These are phyloP conservation scores for Cutaneotrichosporon arboriforme DNA, from an alignment of 1,284 basidiomycete species.

Conservation along the genomic window DNA sequence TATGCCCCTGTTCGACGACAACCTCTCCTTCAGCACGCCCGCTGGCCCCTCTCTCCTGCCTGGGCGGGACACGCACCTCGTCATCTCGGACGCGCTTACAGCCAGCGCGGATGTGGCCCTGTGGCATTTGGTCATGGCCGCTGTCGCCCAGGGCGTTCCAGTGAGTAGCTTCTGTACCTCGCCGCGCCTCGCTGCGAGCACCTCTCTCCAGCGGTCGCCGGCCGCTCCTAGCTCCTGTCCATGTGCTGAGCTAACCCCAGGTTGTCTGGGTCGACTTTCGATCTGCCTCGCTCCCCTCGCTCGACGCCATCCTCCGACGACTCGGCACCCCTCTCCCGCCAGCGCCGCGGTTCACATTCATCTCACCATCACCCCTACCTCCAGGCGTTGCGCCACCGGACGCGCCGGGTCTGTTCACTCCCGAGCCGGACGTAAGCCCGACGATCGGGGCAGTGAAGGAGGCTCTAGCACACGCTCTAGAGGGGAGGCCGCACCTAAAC, in stretches of 20 bases:
- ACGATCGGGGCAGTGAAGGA: slow-evolving; percentile 22
- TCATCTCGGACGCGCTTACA: slow-evolving; percentile 43
- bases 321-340: slow-evolving; percentile 7
- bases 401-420: slow-evolving; percentile 23
- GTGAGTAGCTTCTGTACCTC: slow-evolving; percentile 11
- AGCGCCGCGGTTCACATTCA: slow-evolving; percentile 20
- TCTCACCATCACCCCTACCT: slow-evolving; percentile 29
- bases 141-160: slow-evolving; percentile 18
- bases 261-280: slow-evolving; percentile 42
- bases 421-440: slow-evolving; percentile 19
- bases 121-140: slow-evolving; percentile 36
- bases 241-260: slow-evolving; percentile 8
- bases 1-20: slow-evolving; percentile 1
- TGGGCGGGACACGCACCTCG: slow-evolving; percentile 29
- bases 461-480: neutral
- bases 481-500: too few relatives aligned
- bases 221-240: too few relatives aligned
- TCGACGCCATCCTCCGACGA: slow-evolving; percentile 19
- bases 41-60: slow-evolving; percentile 26
- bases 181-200: neutral
- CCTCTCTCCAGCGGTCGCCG: too few relatives aligned
- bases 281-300: slow-evolving; percentile 28
- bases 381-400: neutral
- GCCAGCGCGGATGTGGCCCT: slow-evolving; percentile 38
- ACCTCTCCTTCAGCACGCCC: neutral